These are phyloP conservation scores for Ambrosia artemisiifolia DNA, from an alignment of 129 eudicot genomes.

Conservation along the genomic window DNA sequence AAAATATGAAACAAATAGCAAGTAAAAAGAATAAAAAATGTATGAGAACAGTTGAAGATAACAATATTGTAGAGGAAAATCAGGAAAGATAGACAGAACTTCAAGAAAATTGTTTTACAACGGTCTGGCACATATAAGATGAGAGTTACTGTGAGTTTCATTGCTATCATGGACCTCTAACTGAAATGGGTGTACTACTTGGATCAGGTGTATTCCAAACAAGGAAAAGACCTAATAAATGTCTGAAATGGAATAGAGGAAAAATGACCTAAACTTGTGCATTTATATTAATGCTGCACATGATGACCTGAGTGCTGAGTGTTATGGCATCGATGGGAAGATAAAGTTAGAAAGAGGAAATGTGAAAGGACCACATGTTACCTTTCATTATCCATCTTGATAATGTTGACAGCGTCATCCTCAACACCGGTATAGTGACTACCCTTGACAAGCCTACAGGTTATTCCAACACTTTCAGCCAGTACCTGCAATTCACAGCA, in stretches of 20 bases:
- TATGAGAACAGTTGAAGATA: background rate
- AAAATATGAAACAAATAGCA: constrained; percentile 2
- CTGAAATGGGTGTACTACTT: background rate
- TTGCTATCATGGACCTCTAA: background rate
- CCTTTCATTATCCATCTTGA: constrained; percentile 83
- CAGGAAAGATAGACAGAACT: background rate
- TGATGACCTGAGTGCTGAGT: background rate
- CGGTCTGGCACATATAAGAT: constrained; percentile 1
- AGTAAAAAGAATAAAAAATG: constrained; percentile 17
- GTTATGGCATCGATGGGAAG: background rate
- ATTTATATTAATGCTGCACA: background rate
- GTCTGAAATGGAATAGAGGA: background rate
- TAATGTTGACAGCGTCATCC: constrained; percentile 87
- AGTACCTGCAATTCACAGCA: constrained; percentile 54
- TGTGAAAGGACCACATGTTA: constrained; percentile 20
- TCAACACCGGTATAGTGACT: constrained; percentile 95
- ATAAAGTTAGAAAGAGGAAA: background rate
- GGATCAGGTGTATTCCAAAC: background rate
- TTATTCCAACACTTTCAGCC: constrained; percentile 85
- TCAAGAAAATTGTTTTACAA: background rate
- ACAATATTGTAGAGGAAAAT: background rate
- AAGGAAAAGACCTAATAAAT: background rate
- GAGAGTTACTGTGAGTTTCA: constrained; percentile 5
- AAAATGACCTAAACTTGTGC: background rate
- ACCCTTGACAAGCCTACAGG: constrained; percentile 87